Evolutionary conservation across 2,329 filamentous ascomycete species (phyloP).

Genomic region (Teratosphaeriaceae sp.): DNA sequence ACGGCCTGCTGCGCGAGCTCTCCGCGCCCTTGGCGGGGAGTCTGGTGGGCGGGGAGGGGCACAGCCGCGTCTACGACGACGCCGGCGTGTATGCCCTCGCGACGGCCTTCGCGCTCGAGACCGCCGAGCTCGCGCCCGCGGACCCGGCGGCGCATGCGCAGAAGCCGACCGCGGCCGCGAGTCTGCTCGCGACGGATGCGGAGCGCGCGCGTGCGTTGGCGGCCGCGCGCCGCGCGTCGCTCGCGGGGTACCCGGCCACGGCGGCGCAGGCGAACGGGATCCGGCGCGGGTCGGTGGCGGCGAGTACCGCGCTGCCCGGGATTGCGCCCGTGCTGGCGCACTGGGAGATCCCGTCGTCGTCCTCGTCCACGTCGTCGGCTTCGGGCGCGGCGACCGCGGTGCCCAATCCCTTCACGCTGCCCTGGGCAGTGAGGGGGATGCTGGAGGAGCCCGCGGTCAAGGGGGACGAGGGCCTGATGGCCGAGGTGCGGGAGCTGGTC

Average conservation of each 20-base stretch:
- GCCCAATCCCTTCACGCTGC: constrained; percentile 83
- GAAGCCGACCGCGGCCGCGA: constrained; percentile 7
- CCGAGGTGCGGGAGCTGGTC: constrained; percentile 74
- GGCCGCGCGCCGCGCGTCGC: constrained; percentile 12
- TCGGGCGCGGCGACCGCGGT: too few relatives aligned
- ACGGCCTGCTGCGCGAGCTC: constrained; percentile 86
- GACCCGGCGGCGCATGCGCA: not conserved
- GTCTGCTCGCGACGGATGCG: constrained; percentile 11
- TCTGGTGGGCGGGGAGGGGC: constrained; percentile 85
- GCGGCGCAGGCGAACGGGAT: constrained; percentile 27
- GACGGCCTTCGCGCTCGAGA: constrained; percentile 42
- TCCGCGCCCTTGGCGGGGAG: constrained; percentile 83
- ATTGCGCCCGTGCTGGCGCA: constrained; percentile 27
- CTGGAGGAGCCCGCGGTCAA: constrained; percentile 89
- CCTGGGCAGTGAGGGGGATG: constrained; percentile 91
- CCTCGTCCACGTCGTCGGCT: too few relatives aligned
- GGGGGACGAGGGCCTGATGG: constrained; percentile 56
- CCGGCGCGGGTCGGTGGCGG: constrained; percentile 25
- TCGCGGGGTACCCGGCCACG: constrained; percentile 23
- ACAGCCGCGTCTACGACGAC: constrained; percentile 90
- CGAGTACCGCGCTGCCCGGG: constrained; percentile 17
- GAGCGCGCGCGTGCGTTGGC: constrained; percentile 15
- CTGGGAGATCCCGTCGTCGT: constrained; percentile 35
- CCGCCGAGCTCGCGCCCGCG: constrained; percentile 30
- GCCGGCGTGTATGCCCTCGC: constrained; percentile 67